Conservation (phyloP, 129 eudicot genomes). For the Escallonia rubra region DNA sequence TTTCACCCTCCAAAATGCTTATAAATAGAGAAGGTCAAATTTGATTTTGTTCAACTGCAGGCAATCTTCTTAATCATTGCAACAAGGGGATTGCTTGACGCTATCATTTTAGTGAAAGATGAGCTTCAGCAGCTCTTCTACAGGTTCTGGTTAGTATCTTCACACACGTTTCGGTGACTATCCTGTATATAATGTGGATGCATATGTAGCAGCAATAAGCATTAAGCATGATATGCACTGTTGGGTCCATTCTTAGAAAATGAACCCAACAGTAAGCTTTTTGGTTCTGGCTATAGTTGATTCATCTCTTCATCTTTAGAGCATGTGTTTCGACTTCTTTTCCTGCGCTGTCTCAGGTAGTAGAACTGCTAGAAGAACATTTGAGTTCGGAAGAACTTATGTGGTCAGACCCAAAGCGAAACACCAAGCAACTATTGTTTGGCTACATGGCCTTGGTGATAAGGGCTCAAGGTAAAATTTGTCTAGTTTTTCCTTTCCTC, state of each 20-base stretch:
- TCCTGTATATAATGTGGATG: background rate
- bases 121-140: constrained; percentile 74
- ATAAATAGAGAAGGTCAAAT: constrained; percentile 47
- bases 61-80: constrained; percentile 17
- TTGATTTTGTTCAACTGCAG: constrained; percentile 40
- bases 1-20: constrained; percentile 25
- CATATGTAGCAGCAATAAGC: too few relatives aligned
- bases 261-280: background rate
- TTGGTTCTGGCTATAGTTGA: too few relatives aligned
- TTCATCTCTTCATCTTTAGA: too few relatives aligned
- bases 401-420: constrained; percentile 92
- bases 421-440: constrained; percentile 93
- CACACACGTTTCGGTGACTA: background rate
- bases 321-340: constrained; percentile 9
- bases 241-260: background rate
- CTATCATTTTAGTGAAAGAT: constrained; percentile 27
- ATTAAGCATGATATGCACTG: background rate
- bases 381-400: constrained; percentile 91
- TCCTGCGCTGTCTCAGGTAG: constrained; percentile 42
- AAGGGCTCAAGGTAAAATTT: constrained; percentile 77
- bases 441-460: constrained; percentile 99
- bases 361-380: constrained; percentile 57
- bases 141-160: constrained; percentile 77
- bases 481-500: background rate
- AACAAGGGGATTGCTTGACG: constrained; percentile 8